Evolutionary conservation across 345 rosid genomes (phyloP), one percentile per base, ranked within the genome.

Genomic region (Linum trigynum): DNA sequence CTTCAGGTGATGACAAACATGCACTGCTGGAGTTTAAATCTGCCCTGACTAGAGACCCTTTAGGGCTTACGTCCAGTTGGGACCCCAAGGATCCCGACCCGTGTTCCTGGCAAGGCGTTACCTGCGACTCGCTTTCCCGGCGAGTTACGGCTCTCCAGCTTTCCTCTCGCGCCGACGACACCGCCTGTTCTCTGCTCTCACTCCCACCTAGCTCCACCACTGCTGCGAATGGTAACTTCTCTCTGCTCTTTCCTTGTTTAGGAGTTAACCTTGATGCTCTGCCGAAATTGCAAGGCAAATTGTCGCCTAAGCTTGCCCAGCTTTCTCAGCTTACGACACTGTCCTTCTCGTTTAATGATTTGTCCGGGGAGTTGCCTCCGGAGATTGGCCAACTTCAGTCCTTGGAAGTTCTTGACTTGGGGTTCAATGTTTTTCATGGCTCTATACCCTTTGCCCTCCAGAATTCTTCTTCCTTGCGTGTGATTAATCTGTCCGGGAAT

Each of bases 361-460:
- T 81, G 39, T 66, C 6, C n/a, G 85, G 80, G 9, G 73, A 71
- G 57, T 61, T 81, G 66, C 82, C 85, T 51, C 9, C 7, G 51
- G 85, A 78, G 45, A 69, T 81, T 43, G 82, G 82, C 14, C 61
- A 71, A 61, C 80, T 78, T 69, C 55, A 63, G 23, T 43, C 53
- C 36, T 67, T 81, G 71, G 80, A 81, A 67, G 69, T 78, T 74
- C 85, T 81, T 65, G 85, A 81, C 77, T 72, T 81, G 82, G 76
- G 80, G 53, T 81, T 81, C 69, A 81, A 81, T 73, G 72, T 63
- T 62, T 76, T 81, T 56, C 10, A 51, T 35, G 82, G 85, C 62
- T 38, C 69, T 61, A 67, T 81, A 63, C 80, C 80, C 2, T 3
- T 38, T 7, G 58, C 75, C 55, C 68, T 81, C 17, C 71, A 50